phyloP scores from a whole-genome alignment of 2,329 filamentous ascomycete genomes.

The Microdochium paspali region DNA sequence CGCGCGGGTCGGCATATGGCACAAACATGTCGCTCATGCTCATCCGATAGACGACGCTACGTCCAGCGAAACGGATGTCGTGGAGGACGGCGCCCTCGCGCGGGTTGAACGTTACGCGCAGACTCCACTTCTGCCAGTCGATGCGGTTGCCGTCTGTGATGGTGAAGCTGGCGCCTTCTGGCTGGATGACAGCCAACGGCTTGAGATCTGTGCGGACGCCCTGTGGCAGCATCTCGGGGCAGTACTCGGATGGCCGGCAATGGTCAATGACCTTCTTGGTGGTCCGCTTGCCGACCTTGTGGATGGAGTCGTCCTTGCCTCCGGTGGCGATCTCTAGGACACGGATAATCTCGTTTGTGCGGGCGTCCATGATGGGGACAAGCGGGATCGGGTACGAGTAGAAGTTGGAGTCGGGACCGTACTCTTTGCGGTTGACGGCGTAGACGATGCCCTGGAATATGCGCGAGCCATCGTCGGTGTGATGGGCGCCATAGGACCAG shows the following conservation, averaged over 20 bases:
- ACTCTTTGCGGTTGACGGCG: slow-evolving; percentile 16
- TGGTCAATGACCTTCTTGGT: slow-evolving; percentile 1
- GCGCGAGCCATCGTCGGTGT: slow-evolving; percentile 16
- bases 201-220: slow-evolving; percentile 35
- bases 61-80: slow-evolving; percentile 57
- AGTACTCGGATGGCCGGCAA: slow-evolving; percentile 6
- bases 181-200: slow-evolving; percentile 51
- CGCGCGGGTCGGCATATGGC: slow-evolving; percentile 56
- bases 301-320: slow-evolving; percentile 12
- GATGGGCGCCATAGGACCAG: slow-evolving; percentile 27
- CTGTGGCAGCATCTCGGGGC: slow-evolving; percentile 8
- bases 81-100: slow-evolving; percentile 64
- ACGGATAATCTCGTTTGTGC: slow-evolving; percentile 19
- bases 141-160: slow-evolving; percentile 39
- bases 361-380: slow-evolving; percentile 29
- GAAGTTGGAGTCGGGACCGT: slow-evolving; percentile 34
- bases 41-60: slow-evolving; percentile 57
- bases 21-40: slow-evolving; percentile 63
- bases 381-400: slow-evolving; percentile 38
- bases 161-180: slow-evolving; percentile 57
- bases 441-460: slow-evolving; percentile 24
- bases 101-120: slow-evolving; percentile 60
- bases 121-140: slow-evolving; percentile 59
- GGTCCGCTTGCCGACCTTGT: not conserved
- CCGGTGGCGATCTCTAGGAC: slow-evolving; percentile 24